Evolutionary conservation across 805 yeast species (phyloP), one percentile per base, ranked within the genome.

Genomic region (Metschnikowia sp.): DNA sequence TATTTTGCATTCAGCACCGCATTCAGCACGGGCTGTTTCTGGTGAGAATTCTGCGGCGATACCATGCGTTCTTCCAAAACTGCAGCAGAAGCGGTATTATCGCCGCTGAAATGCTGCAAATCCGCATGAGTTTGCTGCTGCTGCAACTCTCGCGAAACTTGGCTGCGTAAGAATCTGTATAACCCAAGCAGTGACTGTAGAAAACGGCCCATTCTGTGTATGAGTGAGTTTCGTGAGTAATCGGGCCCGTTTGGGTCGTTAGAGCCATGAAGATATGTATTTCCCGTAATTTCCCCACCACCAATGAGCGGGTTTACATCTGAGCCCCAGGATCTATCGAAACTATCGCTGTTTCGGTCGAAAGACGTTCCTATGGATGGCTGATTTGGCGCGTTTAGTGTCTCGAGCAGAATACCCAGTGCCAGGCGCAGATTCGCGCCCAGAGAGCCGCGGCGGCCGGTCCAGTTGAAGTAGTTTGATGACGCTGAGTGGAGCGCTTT

Each of bases 1-100:
- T 94, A 94, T 67, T 91, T 92, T 19, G 99, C 98, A 66, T 94
- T 94, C 40, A 96, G 87, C 11, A 94, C 79, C 7, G 94, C 88
- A 64, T 94, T 94, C 10, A 88, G 69, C 1, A 94, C 69, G 51
- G 63, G 76, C 30, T 43, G 12, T 29, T 40, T 47, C 38, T 57
- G 57, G 10, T 31, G 51, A 47, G 45, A 65, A 49, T 63, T 60
- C 39, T 66, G 54, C 3, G 82, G 77, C 8, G 69, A 64, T 29
- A 79, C 66, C 36, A 58, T 64, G 44, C 83, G 52, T 49, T 72
- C 74, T 34, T 56, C 47, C 31, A 37, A n/a, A 10, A 13, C 31
- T 3, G 3, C 39, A 12, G 19, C 11, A 13, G 13, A 26, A 10
- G 33, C 13, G 40, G 18, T 12, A n/a, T 13, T n/a, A 10, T 11